Evolutionary conservation across 2,329 filamentous ascomycete genomes (phyloP).

Genomic region (Diaporthe eres): DNA sequence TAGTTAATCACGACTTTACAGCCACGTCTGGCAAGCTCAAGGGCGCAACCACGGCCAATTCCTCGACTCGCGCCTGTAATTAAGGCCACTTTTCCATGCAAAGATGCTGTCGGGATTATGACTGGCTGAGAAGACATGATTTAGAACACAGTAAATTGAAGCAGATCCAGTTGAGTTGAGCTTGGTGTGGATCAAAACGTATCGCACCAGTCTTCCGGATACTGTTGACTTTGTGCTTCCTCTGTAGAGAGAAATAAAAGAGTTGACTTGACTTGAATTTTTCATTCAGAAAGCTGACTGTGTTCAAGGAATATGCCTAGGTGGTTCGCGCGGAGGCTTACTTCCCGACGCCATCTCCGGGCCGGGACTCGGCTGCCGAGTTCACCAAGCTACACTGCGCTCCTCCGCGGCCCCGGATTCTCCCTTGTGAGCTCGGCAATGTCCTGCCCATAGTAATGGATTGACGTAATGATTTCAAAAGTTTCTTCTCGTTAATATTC

Average conservation of each 20-base stretch:
- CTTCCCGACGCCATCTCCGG: background rate
- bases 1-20: slow-evolving; percentile 7
- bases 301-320: background rate
- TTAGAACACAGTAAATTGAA: background rate
- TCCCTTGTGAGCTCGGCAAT: background rate
- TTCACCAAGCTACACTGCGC: background rate
- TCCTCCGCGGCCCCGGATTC: background rate
- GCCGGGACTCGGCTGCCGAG: slow-evolving; percentile 13
- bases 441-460: too few relatives aligned
- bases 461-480: background rate
- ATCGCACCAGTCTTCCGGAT: background rate
- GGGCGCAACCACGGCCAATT: slow-evolving; percentile 6
- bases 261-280: background rate
- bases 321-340: background rate
- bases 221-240: too few relatives aligned
- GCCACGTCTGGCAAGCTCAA: slow-evolving; percentile 11
- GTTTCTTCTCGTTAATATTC: background rate
- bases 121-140: slow-evolving; percentile 6
- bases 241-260: too few relatives aligned
- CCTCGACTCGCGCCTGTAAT: slow-evolving; percentile 1
- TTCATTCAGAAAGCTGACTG: too few relatives aligned
- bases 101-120: background rate
- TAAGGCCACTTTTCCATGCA: slow-evolving; percentile 7
- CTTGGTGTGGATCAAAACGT: background rate
- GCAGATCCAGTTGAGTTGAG: background rate